Evolutionary conservation across 306 rosid genomes (phyloP).

Genomic region (Corylus americana): DNA sequence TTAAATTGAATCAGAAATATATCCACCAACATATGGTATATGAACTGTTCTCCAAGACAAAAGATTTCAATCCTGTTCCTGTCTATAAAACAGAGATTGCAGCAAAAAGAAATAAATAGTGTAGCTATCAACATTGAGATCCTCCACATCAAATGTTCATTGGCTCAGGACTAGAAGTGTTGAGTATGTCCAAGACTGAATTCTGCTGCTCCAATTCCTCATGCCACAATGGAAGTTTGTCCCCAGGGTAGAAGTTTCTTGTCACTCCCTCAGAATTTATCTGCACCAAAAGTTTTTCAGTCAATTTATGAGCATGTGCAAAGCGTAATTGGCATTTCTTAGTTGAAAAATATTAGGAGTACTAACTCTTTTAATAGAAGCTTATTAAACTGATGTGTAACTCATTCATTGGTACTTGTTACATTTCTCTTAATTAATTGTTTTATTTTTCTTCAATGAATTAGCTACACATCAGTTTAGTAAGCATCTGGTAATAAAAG

Average conservation of each 20-base stretch:
- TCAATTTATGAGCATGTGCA: neutral
- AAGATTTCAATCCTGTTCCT: constrained; percentile 1
- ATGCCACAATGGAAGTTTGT: constrained; percentile 83
- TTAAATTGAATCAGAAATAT: constrained; percentile 9
- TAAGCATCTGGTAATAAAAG: too few species aligned
- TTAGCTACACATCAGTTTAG: too few species aligned
- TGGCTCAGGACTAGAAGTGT: constrained; percentile 61
- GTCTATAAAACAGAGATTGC: neutral
- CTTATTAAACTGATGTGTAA: too few species aligned
- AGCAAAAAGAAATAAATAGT: constrained; percentile 8
- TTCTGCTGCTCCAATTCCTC: constrained; percentile 85
- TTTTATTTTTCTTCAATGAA: too few species aligned
- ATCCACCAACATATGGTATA: constrained; percentile 22
- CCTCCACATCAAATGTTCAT: constrained; percentile 55
- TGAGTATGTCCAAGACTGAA: constrained; percentile 74
- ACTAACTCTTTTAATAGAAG: too few species aligned
- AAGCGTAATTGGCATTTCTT: neutral
- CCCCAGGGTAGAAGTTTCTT: constrained; percentile 77
- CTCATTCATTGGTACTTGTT: too few species aligned
- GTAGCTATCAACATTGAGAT: neutral
- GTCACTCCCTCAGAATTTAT: constrained; percentile 93
- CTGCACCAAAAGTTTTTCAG: constrained; percentile 40
- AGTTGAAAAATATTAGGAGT: too few species aligned
- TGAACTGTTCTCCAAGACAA: neutral
- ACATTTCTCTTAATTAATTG: too few species aligned